Evolutionary conservation across 257 asterid species (phyloP).

Genomic region (Lantana camara): DNA sequence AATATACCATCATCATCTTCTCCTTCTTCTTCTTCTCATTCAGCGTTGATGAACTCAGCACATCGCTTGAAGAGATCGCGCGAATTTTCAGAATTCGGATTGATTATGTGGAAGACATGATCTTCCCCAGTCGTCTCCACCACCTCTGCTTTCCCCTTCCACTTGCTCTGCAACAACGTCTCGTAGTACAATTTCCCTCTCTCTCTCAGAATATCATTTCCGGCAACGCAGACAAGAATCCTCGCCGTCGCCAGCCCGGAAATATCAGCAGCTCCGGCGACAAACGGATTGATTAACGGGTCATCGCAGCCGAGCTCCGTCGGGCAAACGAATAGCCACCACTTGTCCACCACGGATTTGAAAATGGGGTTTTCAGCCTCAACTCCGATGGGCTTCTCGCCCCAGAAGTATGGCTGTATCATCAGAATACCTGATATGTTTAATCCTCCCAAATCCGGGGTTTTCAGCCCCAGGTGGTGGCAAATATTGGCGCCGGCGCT

Average conservation of each 20-base stretch:
- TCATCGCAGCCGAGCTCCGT: conserved; percentile 61
- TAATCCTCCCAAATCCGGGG: conserved; percentile 9
- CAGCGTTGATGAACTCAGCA: conserved; percentile 48
- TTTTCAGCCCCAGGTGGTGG: conserved; percentile 46
- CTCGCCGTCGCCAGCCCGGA: conserved; percentile 41
- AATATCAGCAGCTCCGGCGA: conserved; percentile 31
- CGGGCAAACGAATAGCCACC: conserved; percentile 77
- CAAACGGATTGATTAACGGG: conserved; percentile 74
- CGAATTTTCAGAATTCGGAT: conserved; percentile 48
- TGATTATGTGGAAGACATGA: conserved; percentile 66
- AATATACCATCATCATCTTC: too few relatives aligned
- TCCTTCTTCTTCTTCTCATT: too few relatives aligned
- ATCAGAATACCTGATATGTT: conserved; percentile 45
- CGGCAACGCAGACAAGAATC: conserved; percentile 64
- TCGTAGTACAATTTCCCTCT: conserved; percentile 60
- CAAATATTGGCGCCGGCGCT: conserved; percentile 88
- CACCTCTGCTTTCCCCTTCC: conserved; percentile 61
- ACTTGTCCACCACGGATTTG: conserved; percentile 65
- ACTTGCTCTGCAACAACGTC: conserved; percentile 39
- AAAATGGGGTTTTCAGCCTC: conserved; percentile 51
- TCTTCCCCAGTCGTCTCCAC: conserved; percentile 62
- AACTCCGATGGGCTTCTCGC: conserved; percentile 54
- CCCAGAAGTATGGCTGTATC: conserved; percentile 86
- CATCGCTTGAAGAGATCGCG: conserved; percentile 33
- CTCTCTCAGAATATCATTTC: conserved; percentile 65